Conservation (phyloP, 169 alveolate genomes). For the Plasmodium gonderi region DNA sequence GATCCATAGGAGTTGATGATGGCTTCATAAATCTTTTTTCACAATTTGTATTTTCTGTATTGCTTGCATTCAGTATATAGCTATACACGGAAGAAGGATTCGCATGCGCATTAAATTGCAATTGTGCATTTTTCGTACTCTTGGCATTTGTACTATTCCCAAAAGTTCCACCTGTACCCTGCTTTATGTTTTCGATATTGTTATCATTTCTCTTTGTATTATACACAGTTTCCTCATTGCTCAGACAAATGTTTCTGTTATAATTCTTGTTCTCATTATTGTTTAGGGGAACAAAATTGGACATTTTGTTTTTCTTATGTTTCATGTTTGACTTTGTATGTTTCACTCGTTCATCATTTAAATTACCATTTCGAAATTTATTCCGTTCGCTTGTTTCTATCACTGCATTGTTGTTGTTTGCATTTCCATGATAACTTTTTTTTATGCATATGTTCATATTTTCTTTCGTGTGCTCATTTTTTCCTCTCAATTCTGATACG, state of each 20-base stretch:
- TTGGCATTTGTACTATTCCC: neutral
- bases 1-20: slow-evolving; percentile 25
- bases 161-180: neutral
- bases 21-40: slow-evolving; percentile 56
- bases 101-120: neutral
- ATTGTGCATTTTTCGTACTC: neutral
- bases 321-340: slow-evolving; percentile 1
- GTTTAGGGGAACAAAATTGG: slow-evolving; percentile 28
- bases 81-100: slow-evolving; percentile 58
- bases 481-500: neutral
- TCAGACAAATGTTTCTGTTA: neutral
- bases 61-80: slow-evolving; percentile 30
- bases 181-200: neutral
- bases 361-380: neutral
- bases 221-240: neutral
- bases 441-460: neutral
- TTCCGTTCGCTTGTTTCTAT: neutral
- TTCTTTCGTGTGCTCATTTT: neutral
- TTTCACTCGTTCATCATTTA: neutral
- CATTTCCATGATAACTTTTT: neutral
- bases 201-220: neutral
- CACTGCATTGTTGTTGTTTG: neutral
- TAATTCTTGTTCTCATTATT: slow-evolving; percentile 5
- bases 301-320: slow-evolving; percentile 28
- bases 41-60: slow-evolving; percentile 21